phyloP scores from a whole-genome alignment of 1,284 basidiomycete genomes.

The Serendipita sp. region DNA sequence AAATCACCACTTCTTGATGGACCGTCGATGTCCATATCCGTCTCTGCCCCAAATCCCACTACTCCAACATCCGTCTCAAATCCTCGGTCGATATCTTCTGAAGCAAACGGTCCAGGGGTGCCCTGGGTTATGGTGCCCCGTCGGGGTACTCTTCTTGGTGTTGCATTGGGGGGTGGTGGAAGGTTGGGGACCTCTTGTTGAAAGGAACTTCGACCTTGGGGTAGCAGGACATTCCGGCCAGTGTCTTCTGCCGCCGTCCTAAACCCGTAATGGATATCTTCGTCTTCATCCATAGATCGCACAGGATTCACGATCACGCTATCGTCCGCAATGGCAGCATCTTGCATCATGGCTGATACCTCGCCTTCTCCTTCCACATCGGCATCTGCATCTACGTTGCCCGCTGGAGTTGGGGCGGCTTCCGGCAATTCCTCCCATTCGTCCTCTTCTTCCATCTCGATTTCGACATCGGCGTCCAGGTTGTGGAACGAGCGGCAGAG shows the following conservation, averaged over 20 bases:
- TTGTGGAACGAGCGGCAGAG: slow-evolving; percentile 88
- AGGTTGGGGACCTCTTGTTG: background rate
- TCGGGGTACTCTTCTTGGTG: background rate
- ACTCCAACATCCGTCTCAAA: slow-evolving; percentile 2
- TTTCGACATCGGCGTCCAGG: slow-evolving; percentile 90
- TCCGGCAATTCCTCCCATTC: slow-evolving; percentile 4
- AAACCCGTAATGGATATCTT: background rate
- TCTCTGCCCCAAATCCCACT: slow-evolving; percentile 1
- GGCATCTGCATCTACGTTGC: background rate
- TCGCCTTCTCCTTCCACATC: background rate
- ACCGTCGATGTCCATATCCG: slow-evolving; percentile 1
- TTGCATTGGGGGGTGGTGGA: background rate
- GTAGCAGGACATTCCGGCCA: background rate
- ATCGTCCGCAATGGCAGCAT: background rate
- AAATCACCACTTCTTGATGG: background rate
- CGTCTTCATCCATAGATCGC: background rate
- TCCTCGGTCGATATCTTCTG: background rate
- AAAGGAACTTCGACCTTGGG: background rate
- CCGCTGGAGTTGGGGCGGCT: background rate
- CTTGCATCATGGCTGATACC: background rate
- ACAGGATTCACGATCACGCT: background rate
- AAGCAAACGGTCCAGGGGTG: background rate
- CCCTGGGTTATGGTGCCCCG: background rate
- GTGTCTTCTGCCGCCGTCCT: slow-evolving; percentile 4
- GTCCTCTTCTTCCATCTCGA: slow-evolving; percentile 33